Conservation (phyloP, 306 rosid genomes). For the Vigna reflexopilosa region DNA sequence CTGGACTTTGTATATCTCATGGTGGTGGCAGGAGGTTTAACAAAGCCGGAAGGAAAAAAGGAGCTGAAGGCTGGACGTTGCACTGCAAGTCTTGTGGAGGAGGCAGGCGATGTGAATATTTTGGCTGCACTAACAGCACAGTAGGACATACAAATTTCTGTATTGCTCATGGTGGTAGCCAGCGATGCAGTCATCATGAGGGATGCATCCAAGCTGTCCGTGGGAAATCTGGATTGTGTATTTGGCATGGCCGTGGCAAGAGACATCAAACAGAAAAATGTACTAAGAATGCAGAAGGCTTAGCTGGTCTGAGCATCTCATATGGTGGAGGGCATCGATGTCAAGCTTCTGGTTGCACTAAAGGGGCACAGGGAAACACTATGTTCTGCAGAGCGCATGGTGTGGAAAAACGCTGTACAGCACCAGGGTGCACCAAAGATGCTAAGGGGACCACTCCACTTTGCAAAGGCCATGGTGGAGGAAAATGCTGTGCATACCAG, state of each 20-base stretch:
- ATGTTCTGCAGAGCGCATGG: constrained; percentile 94
- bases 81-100: constrained; percentile 96
- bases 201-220: constrained; percentile 87
- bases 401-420: constrained; percentile 88
- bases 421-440: constrained; percentile 85
- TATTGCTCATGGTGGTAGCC: constrained; percentile 93
- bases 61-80: constrained; percentile 89
- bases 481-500: constrained; percentile 82
- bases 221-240: constrained; percentile 88
- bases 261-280: constrained; percentile 87
- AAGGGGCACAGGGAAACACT: constrained; percentile 94
- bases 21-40: constrained; percentile 95
- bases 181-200: constrained; percentile 76
- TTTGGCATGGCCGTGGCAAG: constrained; percentile 92
- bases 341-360: constrained; percentile 78
- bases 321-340: constrained; percentile 93
- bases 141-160: constrained; percentile 94
- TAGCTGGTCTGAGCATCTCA: constrained; percentile 91
- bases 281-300: constrained; percentile 88
- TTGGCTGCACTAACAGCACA: constrained; percentile 91
- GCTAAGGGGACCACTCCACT: constrained; percentile 91
- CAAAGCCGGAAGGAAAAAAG: constrained; percentile 80
- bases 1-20: constrained; percentile 89
- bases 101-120: constrained; percentile 82
- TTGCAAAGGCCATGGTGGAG: constrained; percentile 96